Evolutionary conservation across 306 rosid genomes (phyloP), one percentile per base, ranked within the genome.

Genomic region (Citrullus mucosospermus): DNA sequence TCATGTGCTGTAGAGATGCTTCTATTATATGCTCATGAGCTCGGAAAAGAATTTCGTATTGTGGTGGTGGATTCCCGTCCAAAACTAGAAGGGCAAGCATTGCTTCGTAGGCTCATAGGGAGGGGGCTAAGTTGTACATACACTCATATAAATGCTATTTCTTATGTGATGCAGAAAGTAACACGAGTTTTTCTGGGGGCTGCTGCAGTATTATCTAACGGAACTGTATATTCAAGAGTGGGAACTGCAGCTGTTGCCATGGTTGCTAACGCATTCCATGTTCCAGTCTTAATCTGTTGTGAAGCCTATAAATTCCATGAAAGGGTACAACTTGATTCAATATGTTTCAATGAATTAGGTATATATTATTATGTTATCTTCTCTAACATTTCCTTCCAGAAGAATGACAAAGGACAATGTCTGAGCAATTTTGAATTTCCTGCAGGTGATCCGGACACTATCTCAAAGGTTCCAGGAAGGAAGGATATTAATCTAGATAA

Each of bases 231-330:
- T 88, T 93, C 98, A 44, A 91, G 90, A 85, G 86, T 93, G 84
- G 98, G 98, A 75, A 91, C 98, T 79, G 92, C 97, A 28, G 82
- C 89, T 76, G 90, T 93, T 83, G 96, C 98, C 69, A 91, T 93
- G 97, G 96, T 93, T 73, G 98, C 96, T 85, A 86, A 91, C 81
- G 89, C 90, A 65, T 91, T 93, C 83, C 85, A 69, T 56, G 88
- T 91, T 81, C 98, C 98, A 11, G 98, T 91, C 63, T 85, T 93
- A 84, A 82, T 93, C 78, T 91, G 98, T 85, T 93, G 98, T 54
- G 98, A 91, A 88, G 91, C 97, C 53, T 93, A 91, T 79, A 93
- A 93, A 77, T 93, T 93, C 88, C 97, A 93, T 65, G 97, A 93
- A 87, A 89, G 98, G 83, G 98, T 93, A 74, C 98, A 88, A 81